These are phyloP conservation scores for Rhododendron kiyosumense DNA, from an alignment of 148 eudicot genomes.

Conservation along the genomic window DNA sequence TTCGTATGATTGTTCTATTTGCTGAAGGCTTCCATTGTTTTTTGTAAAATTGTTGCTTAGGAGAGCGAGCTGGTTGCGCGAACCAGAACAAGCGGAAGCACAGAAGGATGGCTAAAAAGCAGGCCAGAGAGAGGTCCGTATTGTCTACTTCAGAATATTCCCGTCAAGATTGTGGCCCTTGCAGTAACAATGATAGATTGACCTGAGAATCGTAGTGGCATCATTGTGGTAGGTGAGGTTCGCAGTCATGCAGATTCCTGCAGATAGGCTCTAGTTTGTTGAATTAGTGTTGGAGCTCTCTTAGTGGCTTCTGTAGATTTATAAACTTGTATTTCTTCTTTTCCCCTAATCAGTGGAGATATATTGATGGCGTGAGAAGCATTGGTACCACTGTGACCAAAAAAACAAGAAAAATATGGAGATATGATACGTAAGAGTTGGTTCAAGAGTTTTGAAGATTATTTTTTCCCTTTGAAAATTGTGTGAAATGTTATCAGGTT, in stretches of 20 bases:
- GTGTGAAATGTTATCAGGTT: neutral
- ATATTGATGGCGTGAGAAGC: neutral
- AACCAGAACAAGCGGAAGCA: slow-evolving; percentile 33
- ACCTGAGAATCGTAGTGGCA: neutral
- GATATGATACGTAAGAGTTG: neutral
- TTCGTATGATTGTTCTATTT: neutral
- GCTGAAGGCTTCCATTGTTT: slow-evolving; percentile 1
- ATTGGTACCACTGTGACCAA: neutral
- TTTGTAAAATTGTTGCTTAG: slow-evolving; percentile 14
- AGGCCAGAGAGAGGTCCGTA: slow-evolving; percentile 23
- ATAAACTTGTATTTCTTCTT: neutral
- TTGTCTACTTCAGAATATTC: slow-evolving; percentile 7
- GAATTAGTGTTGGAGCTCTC: neutral
- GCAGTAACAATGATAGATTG: neutral
- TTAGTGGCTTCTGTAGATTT: neutral
- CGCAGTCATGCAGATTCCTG: slow-evolving; percentile 4
- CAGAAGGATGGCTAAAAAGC: slow-evolving; percentile 45
- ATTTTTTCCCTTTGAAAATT: no score
- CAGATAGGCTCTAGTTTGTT: neutral
- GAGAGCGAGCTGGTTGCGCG: slow-evolving; percentile 16
- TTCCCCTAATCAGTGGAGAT: neutral
- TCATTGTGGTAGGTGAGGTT: slow-evolving; percentile 24
- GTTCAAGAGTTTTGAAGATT: neutral
- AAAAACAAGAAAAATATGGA: no score
- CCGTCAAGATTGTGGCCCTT: neutral